Evolutionary conservation across 139 green algal genomes (phyloP).

Genomic region (Chlorella vulgaris): DNA sequence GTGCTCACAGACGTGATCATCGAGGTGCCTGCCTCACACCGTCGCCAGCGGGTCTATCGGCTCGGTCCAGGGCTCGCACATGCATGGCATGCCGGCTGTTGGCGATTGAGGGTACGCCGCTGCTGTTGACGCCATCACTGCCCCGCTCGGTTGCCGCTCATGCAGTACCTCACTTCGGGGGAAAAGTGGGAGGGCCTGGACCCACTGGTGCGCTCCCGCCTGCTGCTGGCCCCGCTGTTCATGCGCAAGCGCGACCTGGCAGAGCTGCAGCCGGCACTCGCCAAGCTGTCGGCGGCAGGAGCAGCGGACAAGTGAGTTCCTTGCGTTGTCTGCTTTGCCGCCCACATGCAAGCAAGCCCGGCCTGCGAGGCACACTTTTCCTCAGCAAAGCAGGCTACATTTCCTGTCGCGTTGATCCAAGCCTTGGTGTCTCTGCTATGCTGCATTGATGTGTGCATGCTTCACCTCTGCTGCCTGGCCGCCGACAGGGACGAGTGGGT

Average conservation of each 20-base stretch:
- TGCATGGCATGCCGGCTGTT: too few relatives aligned
- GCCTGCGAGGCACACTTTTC: not conserved
- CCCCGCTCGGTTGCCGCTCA: too few relatives aligned
- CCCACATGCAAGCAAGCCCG: too few relatives aligned
- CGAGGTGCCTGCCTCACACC: conserved; percentile 6
- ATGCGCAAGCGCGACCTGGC: conserved; percentile 29
- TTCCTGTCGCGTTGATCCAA: not conserved
- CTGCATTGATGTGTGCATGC: too few relatives aligned
- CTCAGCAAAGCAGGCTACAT: too few relatives aligned
- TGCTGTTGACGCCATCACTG: too few relatives aligned
- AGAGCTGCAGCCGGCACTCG: conserved; percentile 20
- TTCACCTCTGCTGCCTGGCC: not conserved
- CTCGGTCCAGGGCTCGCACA: too few relatives aligned
- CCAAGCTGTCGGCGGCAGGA: conserved; percentile 13
- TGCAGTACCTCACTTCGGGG: conserved; percentile 23
- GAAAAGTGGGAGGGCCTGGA: conserved; percentile 45
- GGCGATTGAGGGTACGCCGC: too few relatives aligned
- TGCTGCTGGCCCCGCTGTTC: conserved; percentile 45
- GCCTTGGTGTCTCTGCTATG: too few relatives aligned
- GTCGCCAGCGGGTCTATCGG: not conserved
- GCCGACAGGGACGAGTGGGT: conserved; percentile 47
- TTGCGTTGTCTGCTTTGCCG: not conserved
- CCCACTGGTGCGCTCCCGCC: conserved; percentile 31
- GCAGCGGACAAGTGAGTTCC: conserved; percentile 10
- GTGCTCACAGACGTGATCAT: conserved; percentile 35